Conservation (phyloP, 2,329 filamentous ascomycete species). For the Arthroderma sp. region DNA sequence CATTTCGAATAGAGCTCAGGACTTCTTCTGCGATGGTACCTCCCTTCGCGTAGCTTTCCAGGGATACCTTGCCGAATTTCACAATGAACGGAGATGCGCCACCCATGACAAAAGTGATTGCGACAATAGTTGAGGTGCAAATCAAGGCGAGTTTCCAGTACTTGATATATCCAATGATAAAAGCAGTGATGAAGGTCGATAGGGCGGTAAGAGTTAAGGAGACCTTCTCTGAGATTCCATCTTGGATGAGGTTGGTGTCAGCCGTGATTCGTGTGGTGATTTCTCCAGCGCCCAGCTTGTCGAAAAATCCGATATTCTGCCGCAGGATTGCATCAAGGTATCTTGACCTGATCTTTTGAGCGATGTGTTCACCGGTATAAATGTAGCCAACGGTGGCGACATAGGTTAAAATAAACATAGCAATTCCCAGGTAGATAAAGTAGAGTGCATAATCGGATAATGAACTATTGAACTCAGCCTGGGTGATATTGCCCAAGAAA, state of each 20-base stretch:
- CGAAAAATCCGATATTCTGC: slow-evolving; percentile 87
- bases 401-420: slow-evolving; percentile 65
- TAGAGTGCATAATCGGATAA: slow-evolving; percentile 59
- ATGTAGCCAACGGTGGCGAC: slow-evolving; percentile 80
- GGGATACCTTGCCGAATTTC: slow-evolving; percentile 63
- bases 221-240: slow-evolving; percentile 85
- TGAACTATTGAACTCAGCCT: slow-evolving; percentile 45
- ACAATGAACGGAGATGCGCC: slow-evolving; percentile 60
- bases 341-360: slow-evolving; percentile 63
- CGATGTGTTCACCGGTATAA: slow-evolving; percentile 68
- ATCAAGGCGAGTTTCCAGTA: slow-evolving; percentile 93
- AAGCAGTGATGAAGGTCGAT: slow-evolving; percentile 75
- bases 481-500: slow-evolving; percentile 37
- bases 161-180: slow-evolving; percentile 78
- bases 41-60: slow-evolving; percentile 69
- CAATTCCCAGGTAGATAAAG: slow-evolving; percentile 74
- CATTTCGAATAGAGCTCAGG: slow-evolving; percentile 82
- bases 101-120: slow-evolving; percentile 67
- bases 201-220: slow-evolving; percentile 61
- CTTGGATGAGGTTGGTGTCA: slow-evolving; percentile 86
- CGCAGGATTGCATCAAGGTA: slow-evolving; percentile 74
- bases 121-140: slow-evolving; percentile 65
- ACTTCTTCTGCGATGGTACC: slow-evolving; percentile 90
- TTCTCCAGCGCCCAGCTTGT: slow-evolving; percentile 83
- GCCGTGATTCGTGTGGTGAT: slow-evolving; percentile 89